A percentile compares a stretch with the other conserved stretches of the same genome.
These are phyloP conservation scores for Dissophora globulifera DNA, from an alignment of 192 early-diverging fungal species.

Conservation along the genomic window DNA sequence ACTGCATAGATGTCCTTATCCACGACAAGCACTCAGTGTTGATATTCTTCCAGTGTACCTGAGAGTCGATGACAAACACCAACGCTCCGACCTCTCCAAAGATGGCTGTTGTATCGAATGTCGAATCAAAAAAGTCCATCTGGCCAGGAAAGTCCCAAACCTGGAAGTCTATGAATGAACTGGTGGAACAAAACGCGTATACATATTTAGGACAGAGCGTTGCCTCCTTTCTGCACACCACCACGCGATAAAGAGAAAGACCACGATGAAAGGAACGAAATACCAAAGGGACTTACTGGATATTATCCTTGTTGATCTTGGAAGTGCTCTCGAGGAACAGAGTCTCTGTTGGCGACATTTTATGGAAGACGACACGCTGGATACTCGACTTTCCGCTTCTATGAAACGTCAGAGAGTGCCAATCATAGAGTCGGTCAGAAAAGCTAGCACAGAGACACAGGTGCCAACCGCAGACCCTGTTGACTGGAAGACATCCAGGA, in stretches of 20 bases:
- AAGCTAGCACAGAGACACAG: too few species aligned
- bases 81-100: constrained; percentile 79
- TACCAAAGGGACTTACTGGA: constrained; percentile 54
- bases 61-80: constrained; percentile 96
- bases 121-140: constrained; percentile 81
- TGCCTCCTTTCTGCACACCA: too few species aligned
- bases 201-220: too few species aligned
- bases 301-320: constrained; percentile 75
- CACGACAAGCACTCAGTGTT: too few species aligned
- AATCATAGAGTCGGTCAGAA: background rate
- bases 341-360: constrained; percentile 89
- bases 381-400: constrained; percentile 91
- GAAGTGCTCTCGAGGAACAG: constrained; percentile 84
- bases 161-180: constrained; percentile 86
- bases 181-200: constrained; percentile 2
- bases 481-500: too few species aligned
- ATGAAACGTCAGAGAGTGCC: background rate
- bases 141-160: constrained; percentile 95
- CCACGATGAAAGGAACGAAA: too few species aligned
- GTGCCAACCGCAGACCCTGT: too few species aligned
- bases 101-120: constrained; percentile 71
- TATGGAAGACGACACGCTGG: constrained; percentile 86
- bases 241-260: too few species aligned
- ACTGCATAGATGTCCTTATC: too few species aligned
- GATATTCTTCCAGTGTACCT: too few species aligned